Conservation (phyloP, 2,329 filamentous ascomycete genomes). For the Neopestalotiopsis sp. region DNA sequence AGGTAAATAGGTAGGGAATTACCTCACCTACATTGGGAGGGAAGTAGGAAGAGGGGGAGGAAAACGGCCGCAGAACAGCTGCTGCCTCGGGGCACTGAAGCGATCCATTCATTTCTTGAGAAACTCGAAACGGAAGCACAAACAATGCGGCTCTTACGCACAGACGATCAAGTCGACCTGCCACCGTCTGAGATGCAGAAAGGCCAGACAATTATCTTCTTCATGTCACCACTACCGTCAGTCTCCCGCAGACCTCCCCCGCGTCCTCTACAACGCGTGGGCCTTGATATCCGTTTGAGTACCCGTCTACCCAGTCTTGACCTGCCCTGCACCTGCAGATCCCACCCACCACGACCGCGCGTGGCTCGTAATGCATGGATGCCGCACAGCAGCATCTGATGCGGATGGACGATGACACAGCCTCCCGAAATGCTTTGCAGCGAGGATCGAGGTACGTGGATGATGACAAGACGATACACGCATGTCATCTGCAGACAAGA, state of each 20-base stretch:
- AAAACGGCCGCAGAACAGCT: not conserved
- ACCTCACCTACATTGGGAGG: not conserved
- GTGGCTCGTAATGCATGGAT: conserved; percentile 6
- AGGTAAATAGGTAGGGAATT: not conserved
- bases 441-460: not conserved
- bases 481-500: not conserved
- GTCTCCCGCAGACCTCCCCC: not conserved
- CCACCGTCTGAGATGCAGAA: not conserved
- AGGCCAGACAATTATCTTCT: not conserved
- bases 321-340: not conserved
- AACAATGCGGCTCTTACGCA: conserved; percentile 13
- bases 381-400: not conserved
- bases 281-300: not conserved
- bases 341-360: not conserved
- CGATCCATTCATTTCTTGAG: not conserved
- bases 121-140: not conserved
- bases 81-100: not conserved
- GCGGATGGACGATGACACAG: conserved; percentile 4
- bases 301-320: not conserved
- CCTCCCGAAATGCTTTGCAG: not conserved
- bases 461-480: not conserved
- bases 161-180: conserved; percentile 1
- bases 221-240: not conserved
- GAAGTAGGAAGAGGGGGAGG: not conserved
- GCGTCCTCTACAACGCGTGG: not conserved